Conservation (phyloP, 768 basidiomycete species). For the Calocera viscosa region DNA sequence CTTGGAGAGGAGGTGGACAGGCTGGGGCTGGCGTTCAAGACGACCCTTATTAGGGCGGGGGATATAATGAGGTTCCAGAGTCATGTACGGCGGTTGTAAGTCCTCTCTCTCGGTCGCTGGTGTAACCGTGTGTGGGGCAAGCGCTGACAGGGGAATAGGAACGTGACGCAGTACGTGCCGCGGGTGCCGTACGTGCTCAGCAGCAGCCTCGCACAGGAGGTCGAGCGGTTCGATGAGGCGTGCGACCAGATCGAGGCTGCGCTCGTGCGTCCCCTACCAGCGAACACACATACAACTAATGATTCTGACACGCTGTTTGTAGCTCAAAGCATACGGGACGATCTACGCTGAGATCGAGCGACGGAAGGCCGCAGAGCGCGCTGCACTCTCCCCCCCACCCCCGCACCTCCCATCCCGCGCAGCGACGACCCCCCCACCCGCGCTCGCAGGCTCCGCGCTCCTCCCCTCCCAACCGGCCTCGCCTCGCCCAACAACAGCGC, state of each 20-base stretch:
- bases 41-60: background rate
- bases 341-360: background rate
- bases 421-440: background rate
- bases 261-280: background rate
- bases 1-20: background rate
- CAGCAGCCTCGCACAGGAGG: background rate
- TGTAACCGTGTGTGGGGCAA: background rate
- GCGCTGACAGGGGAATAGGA: background rate
- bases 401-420: background rate
- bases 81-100: background rate
- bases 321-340: background rate
- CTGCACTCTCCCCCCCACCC: background rate
- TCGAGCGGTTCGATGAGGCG: background rate
- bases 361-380: background rate
- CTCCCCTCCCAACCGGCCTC: background rate
- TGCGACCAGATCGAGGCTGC: conserved; percentile 1
- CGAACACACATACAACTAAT: background rate
- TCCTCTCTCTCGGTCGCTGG: background rate
- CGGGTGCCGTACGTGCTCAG: background rate
- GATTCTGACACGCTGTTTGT: background rate
- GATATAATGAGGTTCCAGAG: background rate
- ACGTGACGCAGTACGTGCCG: background rate
- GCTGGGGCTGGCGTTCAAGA: background rate
- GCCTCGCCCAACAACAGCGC: background rate
- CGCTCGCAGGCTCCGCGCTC: background rate